A percentile compares a stretch with the other conserved stretches of the same genome.
phyloP scores from a whole-genome alignment of 139 green algal species.

The Bryopsis sp. region DNA sequence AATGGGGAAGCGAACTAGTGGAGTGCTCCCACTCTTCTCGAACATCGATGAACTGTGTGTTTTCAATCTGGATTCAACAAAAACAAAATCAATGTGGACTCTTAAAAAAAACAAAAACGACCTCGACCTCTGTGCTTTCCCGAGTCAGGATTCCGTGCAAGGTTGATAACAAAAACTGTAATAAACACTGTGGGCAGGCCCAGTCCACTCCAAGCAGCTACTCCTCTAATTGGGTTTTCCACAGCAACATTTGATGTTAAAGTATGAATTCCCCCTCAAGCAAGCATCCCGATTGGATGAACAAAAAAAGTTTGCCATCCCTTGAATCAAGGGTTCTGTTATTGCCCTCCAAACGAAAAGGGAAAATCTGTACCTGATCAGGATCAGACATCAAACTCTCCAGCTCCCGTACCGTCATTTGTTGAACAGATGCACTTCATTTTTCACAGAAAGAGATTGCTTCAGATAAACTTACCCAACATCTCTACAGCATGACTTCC shows the following conservation, averaged over 20 bases:
- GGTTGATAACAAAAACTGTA: not conserved
- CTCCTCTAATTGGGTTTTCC: not conserved
- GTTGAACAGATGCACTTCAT: not conserved
- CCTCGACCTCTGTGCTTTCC: not conserved
- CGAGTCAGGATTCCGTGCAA: not conserved
- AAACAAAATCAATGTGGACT: not conserved
- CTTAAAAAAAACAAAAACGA: not conserved
- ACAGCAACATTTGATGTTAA: not conserved
- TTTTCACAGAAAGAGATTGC: too few relatives aligned
- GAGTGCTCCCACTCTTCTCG: slow-evolving; percentile 32
- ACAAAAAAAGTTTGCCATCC: not conserved
- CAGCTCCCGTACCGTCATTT: not conserved
- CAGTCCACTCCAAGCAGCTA: not conserved
- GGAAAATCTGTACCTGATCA: not conserved
- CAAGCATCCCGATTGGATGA: not conserved
- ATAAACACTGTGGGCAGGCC: not conserved
- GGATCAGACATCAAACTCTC: not conserved
- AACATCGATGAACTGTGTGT: slow-evolving; percentile 32
- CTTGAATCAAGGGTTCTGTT: not conserved
- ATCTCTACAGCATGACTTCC: too few relatives aligned
- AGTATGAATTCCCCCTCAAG: not conserved
- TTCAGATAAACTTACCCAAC: too few relatives aligned
- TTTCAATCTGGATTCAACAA: not conserved
- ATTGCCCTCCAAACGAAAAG: too few relatives aligned
- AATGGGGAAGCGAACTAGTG: slow-evolving; percentile 27